Evolutionary conservation across 345 rosid genomes (phyloP).

Genomic region (Linum usitatissimum): DNA sequence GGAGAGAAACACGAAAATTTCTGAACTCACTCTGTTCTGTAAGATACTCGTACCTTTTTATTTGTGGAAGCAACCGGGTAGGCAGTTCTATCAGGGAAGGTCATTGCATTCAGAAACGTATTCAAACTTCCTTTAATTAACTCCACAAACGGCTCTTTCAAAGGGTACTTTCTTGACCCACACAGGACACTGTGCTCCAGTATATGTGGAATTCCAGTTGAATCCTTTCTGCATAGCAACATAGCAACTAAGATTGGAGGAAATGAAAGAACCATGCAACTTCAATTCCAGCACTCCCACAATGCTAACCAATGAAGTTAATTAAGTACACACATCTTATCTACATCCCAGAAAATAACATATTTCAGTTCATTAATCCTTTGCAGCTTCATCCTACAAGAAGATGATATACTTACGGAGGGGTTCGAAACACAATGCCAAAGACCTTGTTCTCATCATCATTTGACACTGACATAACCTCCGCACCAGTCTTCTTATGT

Average conservation of each 20-base stretch:
- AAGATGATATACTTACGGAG: constrained; percentile 48
- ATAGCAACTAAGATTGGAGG: constrained; percentile 6
- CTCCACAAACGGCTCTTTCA: constrained; percentile 98
- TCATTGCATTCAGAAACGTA: constrained; percentile 89
- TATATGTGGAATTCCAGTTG: constrained; percentile 97
- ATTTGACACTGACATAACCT: constrained; percentile 86
- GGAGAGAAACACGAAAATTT: not conserved
- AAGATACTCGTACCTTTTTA: constrained; percentile 42
- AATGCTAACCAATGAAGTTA: not conserved
- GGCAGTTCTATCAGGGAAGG: constrained; percentile 96
- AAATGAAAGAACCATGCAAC: not conserved
- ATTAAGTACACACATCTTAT: not conserved
- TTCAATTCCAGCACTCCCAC: not conserved
- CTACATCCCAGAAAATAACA: not conserved
- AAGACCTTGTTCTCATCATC: constrained; percentile 85
- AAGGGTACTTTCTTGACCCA: constrained; percentile 90
- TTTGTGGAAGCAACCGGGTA: constrained; percentile 98
- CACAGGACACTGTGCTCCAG: constrained; percentile 93
- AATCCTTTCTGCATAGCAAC: constrained; percentile 62
- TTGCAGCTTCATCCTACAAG: not conserved
- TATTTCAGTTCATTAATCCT: not conserved
- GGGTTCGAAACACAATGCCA: constrained; percentile 79
- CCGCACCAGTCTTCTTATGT: constrained; percentile 88
- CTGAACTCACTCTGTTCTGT: not conserved
- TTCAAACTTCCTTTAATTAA: constrained; percentile 85